These are phyloP conservation scores for Anisodus tanguticus DNA, from an alignment of 257 asterid species.

Conservation along the genomic window DNA sequence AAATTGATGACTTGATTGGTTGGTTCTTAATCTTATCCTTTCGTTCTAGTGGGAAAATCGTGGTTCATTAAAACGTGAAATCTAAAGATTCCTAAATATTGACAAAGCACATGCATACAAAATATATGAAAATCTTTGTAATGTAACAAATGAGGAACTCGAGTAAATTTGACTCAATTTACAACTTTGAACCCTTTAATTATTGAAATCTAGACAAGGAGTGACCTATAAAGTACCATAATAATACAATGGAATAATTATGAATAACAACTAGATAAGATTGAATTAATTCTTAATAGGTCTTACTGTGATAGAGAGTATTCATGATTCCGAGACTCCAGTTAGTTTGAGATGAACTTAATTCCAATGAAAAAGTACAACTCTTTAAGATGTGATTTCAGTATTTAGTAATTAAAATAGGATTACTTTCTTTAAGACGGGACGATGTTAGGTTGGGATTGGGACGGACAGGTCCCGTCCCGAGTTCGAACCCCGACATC, in stretches of 20 bases:
- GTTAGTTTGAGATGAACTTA: too few relatives aligned
- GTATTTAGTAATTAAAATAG: too few relatives aligned
- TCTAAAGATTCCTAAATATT: neutral
- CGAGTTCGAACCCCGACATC: too few relatives aligned
- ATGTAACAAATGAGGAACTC: neutral
- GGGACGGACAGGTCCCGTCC: too few relatives aligned
- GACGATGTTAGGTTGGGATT: too few relatives aligned
- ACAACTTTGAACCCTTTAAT: neutral
- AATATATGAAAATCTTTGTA: neutral
- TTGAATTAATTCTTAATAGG: neutral
- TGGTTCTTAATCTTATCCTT: neutral
- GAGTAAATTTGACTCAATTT: neutral
- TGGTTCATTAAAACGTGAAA: neutral
- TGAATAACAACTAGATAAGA: neutral
- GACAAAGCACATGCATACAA: neutral
- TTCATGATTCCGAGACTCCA: too few relatives aligned
- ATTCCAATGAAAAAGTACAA: too few relatives aligned
- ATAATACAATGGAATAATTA: neutral
- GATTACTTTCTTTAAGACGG: too few relatives aligned
- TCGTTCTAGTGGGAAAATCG: neutral
- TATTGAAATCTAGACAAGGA: neutral
- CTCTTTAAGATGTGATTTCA: too few relatives aligned
- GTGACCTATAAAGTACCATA: neutral
- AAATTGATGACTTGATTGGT: constrained; percentile 3
- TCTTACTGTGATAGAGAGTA: neutral